Conservation (phyloP, 106 monocot species). For the Amphibolis antarctica region DNA sequence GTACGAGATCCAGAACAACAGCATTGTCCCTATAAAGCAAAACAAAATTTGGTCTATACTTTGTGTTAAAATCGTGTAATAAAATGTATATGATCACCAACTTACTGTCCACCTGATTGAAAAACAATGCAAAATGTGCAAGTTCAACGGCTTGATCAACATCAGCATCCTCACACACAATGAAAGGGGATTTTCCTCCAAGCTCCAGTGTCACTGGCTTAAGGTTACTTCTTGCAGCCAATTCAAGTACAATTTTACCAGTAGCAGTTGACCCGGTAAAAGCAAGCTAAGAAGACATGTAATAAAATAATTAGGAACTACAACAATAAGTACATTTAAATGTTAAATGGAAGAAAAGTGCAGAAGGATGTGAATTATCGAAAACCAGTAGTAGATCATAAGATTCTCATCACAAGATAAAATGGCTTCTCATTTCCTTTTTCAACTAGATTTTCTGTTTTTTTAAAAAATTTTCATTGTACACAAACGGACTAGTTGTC, state of each 20-base stretch:
- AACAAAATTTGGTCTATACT: neutral
- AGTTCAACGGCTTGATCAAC: constrained; percentile 78
- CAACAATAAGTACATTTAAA: neutral
- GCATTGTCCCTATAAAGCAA: constrained; percentile 64
- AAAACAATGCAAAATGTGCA: constrained; percentile 92
- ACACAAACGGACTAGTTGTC: no score
- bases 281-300: constrained; percentile 41
- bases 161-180: constrained; percentile 80
- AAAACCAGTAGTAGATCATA: no score
- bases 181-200: constrained; percentile 67
- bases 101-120: constrained; percentile 56
- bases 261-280: constrained; percentile 89
- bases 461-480: no score
- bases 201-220: constrained; percentile 85
- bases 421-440: no score
- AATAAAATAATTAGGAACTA: neutral
- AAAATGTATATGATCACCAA: no score
- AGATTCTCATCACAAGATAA: no score
- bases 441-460: no score
- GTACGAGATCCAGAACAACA: constrained; percentile 91
- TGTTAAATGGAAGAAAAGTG: no score
- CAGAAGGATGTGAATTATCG: no score
- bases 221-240: constrained; percentile 92
- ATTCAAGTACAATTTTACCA: constrained; percentile 75
- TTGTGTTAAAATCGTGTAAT: neutral